Conservation (phyloP, 148 eudicot genomes). For the Rhododendron mucronatum region DNA sequence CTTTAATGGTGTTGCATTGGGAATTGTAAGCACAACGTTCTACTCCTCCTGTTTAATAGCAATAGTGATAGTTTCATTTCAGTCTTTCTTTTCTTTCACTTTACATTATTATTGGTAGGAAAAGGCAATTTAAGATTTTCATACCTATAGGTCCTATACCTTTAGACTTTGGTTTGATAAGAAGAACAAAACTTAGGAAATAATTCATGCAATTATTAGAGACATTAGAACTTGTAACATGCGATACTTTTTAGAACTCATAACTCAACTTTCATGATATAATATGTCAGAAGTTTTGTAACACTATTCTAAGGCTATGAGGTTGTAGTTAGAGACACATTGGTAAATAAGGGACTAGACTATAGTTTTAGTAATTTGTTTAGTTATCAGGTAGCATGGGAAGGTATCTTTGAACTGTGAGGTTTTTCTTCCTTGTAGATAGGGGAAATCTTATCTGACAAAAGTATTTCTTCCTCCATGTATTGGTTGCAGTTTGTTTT, state of each 20-base stretch:
- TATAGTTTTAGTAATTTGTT: background rate
- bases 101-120: background rate
- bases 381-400: background rate
- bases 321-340: background rate
- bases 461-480: background rate
- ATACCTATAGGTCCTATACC: background rate
- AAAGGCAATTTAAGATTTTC: background rate
- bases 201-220: background rate
- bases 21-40: conserved; percentile 62
- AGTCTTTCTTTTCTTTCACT: background rate
- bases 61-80: background rate
- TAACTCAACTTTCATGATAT: background rate
- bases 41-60: background rate
- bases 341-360: background rate
- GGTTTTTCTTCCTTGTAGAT: background rate
- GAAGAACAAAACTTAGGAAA: background rate
- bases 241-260: background rate
- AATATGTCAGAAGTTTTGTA: background rate
- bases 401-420: background rate
- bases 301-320: background rate
- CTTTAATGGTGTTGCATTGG: conserved; percentile 87
- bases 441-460: background rate
- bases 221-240: background rate
- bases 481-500: background rate
- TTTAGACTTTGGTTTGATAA: background rate